Evolutionary conservation across 2,329 filamentous ascomycete genomes (phyloP).

Genomic region (Aspergillus versicolor): DNA sequence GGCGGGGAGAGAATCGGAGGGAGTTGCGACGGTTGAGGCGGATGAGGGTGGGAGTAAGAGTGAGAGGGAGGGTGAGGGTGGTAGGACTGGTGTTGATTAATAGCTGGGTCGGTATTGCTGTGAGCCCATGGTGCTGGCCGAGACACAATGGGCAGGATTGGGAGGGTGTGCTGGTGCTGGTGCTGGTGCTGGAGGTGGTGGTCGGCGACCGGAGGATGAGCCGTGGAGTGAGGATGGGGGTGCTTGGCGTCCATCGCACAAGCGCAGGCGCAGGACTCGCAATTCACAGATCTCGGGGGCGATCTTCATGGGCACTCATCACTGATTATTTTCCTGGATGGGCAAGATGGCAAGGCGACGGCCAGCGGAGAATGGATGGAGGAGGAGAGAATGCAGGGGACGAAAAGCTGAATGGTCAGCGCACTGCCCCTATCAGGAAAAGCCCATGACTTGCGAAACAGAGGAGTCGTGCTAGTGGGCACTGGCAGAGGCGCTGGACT

Average conservation of each 20-base stretch:
- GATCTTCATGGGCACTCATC: conserved; percentile 20
- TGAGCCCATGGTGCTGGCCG: conserved; percentile 22
- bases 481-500: background rate
- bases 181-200: conserved; percentile 25
- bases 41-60: background rate
- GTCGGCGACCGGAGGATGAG: conserved; percentile 15
- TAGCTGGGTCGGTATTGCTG: conserved; percentile 2
- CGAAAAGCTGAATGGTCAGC: conserved; percentile 28
- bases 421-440: conserved; percentile 29
- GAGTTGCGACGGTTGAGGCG: no score
- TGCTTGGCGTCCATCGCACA: conserved; percentile 36
- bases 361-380: conserved; percentile 18
- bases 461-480: background rate
- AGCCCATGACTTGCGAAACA: conserved; percentile 17
- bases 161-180: conserved; percentile 20
- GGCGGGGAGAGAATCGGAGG: conserved; percentile 5
- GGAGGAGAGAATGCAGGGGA: conserved; percentile 9
- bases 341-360: conserved; percentile 9
- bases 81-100: conserved; percentile 1
- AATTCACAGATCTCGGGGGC: conserved; percentile 18
- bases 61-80: conserved; percentile 8
- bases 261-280: conserved; percentile 18
- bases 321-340: conserved; percentile 18
- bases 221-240: conserved; percentile 18
- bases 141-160: conserved; percentile 31